Percentiles rank a stretch among this genome's conserved stretches.
Evolutionary conservation across 768 basidiomycete species (phyloP).

Genomic region (Boletellus emodensis): DNA sequence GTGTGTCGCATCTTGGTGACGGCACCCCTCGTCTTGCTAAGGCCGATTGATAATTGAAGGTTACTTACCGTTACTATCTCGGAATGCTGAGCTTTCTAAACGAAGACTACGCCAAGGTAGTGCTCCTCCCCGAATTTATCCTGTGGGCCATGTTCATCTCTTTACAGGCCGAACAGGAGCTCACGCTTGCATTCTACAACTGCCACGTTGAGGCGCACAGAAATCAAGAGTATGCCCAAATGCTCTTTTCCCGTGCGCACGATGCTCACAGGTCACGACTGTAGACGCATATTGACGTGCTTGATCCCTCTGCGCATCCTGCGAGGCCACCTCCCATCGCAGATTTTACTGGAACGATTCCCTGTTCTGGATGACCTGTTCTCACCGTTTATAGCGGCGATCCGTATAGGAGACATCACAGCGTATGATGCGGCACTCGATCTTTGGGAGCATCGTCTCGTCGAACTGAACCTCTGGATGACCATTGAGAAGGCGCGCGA

Average conservation of each 20-base stretch:
- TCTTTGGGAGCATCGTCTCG: conserved; percentile 62
- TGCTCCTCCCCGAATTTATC: conserved; percentile 3
- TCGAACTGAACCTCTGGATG: conserved; percentile 85
- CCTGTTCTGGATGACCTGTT: conserved; percentile 71
- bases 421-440: conserved; percentile 80
- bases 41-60: conserved; percentile 43
- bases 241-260: background rate
- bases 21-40: conserved; percentile 3
- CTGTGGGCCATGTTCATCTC: background rate
- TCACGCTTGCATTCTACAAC: conserved; percentile 81
- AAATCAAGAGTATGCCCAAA: conserved; percentile 75
- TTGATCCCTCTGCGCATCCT: conserved; percentile 87
- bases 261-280: background rate
- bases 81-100: conserved; percentile 93
- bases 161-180: conserved; percentile 76
- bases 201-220: conserved; percentile 66
- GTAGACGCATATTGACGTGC: conserved; percentile 85
- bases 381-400: conserved; percentile 75
- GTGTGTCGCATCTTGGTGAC: conserved; percentile 37
- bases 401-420: conserved; percentile 70
- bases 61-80: conserved; percentile 91
- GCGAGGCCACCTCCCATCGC: conserved; percentile 80
- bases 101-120: conserved; percentile 82
- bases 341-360: conserved; percentile 65
- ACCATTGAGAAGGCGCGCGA: conserved; percentile 87